A percentile compares a stretch with the other conserved stretches of the same genome.
Evolutionary conservation across 2,329 filamentous ascomycete genomes (phyloP).

Genomic region (Colletotrichum sp.): DNA sequence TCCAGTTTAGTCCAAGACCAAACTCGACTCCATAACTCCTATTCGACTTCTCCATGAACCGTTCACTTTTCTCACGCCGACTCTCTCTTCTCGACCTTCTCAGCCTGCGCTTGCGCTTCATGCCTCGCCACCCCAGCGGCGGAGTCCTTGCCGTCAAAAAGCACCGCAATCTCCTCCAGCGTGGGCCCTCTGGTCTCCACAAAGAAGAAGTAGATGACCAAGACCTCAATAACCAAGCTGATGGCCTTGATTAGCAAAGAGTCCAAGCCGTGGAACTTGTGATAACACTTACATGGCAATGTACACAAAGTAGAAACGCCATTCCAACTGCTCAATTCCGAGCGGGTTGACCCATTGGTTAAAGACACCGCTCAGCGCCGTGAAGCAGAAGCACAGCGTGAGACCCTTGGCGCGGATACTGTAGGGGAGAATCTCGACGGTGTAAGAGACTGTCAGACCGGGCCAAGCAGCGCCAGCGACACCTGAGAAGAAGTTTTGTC

Average conservation of each 20-base stretch:
- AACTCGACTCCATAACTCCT: background rate
- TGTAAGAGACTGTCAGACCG: constrained; percentile 46
- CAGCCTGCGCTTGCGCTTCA: background rate
- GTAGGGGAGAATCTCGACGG: constrained; percentile 23
- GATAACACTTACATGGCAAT: constrained; percentile 30
- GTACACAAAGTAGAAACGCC: constrained; percentile 50
- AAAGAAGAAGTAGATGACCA: constrained; percentile 43
- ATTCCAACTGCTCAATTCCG: constrained; percentile 44
- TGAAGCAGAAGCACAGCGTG: constrained; percentile 24
- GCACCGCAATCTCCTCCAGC: constrained; percentile 48
- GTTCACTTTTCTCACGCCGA: background rate
- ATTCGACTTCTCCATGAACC: background rate
- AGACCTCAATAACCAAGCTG: constrained; percentile 31
- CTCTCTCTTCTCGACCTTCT: background rate
- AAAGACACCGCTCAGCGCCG: constrained; percentile 33
- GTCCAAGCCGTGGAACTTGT: no score
- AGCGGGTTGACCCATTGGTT: constrained; percentile 46
- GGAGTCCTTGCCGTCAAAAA: constrained; percentile 12
- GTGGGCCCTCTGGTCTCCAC: constrained; percentile 59
- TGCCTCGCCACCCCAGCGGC: constrained; percentile 4
- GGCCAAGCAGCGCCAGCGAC: constrained; percentile 39
- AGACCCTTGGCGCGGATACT: constrained; percentile 19
- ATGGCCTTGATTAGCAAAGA: background rate
- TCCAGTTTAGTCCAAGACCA: background rate
- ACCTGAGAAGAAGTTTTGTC: background rate